Evolutionary conservation across 1,284 basidiomycete genomes (phyloP), one percentile per base, ranked within the genome.

Genomic region (Cerioporus squamosus): DNA sequence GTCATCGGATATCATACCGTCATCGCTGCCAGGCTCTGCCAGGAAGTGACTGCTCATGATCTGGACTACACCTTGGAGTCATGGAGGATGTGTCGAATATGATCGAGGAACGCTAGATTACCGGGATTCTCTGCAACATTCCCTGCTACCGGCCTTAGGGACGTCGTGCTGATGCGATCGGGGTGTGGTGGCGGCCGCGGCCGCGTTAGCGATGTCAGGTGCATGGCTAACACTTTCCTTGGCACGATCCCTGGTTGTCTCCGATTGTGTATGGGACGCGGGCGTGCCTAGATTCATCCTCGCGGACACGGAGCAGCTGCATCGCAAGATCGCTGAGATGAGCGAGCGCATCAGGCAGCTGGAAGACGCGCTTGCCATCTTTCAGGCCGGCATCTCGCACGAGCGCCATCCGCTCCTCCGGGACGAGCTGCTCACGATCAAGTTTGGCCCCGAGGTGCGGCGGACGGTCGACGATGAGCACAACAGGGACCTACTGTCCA

Each of bases 261-360:
- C 3, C 31, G 26, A 23, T 18, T 23, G 22, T 52, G 38, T 26
- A 48, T 31, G 29, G 18, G 24, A 18, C n/a, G 5, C 12, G n/a
- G 23, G 24, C n/a, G 22, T 39, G 15, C 49, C 43, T 55, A 89
- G 89, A 51, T 91, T 91, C 67, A 87, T 91, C 39, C 81, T 91
- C n/a, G 88, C 88, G 2, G 87, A 89, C 63, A 91, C 89, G 2
- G 88, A 91, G 58, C 84, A 86, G 62, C 75, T 92, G 26, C 90
- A 92, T 68, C 75, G 81, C 51, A 90, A 90, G 71, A 91, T 91
- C 45, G 75, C 82, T 0, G 78, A 80, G 45, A 90, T 91, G 88
- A 86, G 84, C 62, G 82, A 90, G 68, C 86, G 89, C 36, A 91
- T 91, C 59, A 82, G 88, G 36, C 84, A 84, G 56, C 82, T 91